These are phyloP conservation scores for Pyrenophora graminea DNA, from an alignment of 2,329 filamentous ascomycete species.

Conservation along the genomic window DNA sequence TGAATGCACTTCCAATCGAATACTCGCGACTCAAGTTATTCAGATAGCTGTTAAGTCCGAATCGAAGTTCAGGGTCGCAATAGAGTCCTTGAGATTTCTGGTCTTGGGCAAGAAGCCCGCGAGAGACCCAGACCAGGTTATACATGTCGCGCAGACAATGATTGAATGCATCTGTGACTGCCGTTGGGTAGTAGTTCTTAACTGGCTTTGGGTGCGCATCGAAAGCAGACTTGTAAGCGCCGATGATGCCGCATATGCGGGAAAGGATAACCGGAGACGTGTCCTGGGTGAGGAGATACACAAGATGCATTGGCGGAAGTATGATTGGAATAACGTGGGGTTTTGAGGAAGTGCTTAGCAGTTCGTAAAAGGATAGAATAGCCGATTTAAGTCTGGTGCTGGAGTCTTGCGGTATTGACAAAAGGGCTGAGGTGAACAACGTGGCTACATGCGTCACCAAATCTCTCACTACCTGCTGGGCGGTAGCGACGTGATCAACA, in stretches of 20 bases:
- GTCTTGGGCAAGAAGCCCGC: constrained; percentile 69
- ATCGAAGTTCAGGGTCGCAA: constrained; percentile 53
- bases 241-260: constrained; percentile 70
- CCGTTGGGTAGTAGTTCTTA: constrained; percentile 39
- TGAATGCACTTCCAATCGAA: constrained; percentile 50
- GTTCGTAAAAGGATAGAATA: constrained; percentile 70
- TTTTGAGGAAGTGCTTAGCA: constrained; percentile 51
- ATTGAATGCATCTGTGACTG: constrained; percentile 67
- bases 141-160: constrained; percentile 85
- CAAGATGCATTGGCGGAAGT: constrained; percentile 67
- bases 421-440: constrained; percentile 36
- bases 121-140: constrained; percentile 78
- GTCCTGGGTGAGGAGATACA: constrained; percentile 73
- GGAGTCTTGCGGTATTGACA: constrained; percentile 27
- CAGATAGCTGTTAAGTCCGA: constrained; percentile 50
- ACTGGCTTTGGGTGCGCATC: constrained; percentile 61
- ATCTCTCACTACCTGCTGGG: constrained; percentile 40
- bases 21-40: constrained; percentile 46
- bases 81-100: constrained; percentile 62
- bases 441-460: constrained; percentile 38
- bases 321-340: constrained; percentile 61
- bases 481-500: constrained; percentile 45
- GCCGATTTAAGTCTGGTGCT: constrained; percentile 54
- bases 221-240: constrained; percentile 74
- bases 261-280: constrained; percentile 67